A percentile compares a stretch with the other conserved stretches of the same genome.
Evolutionary conservation across 2,329 filamentous ascomycete genomes (phyloP).

Genomic region (Emmonsiellopsis sp.): DNA sequence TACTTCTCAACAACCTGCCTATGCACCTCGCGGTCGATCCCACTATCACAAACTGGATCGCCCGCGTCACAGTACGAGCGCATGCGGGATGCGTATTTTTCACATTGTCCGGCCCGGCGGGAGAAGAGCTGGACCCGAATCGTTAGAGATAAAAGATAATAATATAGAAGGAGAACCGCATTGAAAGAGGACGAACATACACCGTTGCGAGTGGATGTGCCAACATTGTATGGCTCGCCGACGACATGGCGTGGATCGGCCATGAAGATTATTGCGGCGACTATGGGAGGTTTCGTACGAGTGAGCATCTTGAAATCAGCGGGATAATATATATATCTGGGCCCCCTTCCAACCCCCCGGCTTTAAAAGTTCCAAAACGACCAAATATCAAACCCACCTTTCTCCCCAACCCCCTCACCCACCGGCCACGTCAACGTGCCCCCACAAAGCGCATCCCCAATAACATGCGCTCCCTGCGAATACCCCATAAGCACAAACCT

Average conservation of each 20-base stretch:
- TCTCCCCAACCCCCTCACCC: constrained; percentile 6
- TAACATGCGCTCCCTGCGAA: constrained; percentile 23
- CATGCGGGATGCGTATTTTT: background rate
- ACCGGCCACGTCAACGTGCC: constrained; percentile 12
- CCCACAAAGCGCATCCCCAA: constrained; percentile 22
- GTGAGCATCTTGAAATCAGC: background rate
- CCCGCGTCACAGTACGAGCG: constrained; percentile 2
- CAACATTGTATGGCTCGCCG: constrained; percentile 13
- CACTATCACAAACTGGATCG: constrained; percentile 3
- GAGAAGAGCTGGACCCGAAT: constrained; percentile 5
- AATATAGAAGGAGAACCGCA: background rate
- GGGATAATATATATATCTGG: too few species aligned
- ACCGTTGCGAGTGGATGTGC: constrained; percentile 11
- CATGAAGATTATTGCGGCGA: constrained; percentile 15
- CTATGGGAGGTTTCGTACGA: constrained; percentile 1
- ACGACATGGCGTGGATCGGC: constrained; percentile 17
- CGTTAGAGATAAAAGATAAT: background rate
- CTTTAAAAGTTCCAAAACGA: background rate
- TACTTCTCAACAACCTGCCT: constrained; percentile 4
- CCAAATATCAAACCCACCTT: constrained; percentile 10
- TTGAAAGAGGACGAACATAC: constrained; percentile 3
- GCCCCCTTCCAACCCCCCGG: background rate
- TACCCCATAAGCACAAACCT: constrained; percentile 23
- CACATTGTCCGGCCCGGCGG: background rate
- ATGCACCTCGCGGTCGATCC: background rate